Percentiles rank a stretch among this genome's conserved stretches.
Evolutionary conservation across 1,284 basidiomycete genomes (phyloP).

Genomic region (Cryptococcus sp.): DNA sequence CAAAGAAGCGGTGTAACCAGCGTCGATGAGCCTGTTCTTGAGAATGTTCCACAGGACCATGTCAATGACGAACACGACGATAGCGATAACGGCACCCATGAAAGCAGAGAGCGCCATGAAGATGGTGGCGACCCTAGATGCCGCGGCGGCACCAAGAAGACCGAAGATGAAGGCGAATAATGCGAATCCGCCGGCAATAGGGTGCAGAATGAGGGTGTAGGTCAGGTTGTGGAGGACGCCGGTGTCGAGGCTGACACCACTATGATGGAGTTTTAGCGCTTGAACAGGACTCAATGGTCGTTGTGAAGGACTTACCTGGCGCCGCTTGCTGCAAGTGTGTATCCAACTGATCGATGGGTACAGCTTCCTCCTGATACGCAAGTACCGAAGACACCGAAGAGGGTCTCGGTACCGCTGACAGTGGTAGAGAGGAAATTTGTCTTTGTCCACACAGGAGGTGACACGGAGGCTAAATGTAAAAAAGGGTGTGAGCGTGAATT

Average conservation of each 20-base stretch:
- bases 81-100: conserved; percentile 64
- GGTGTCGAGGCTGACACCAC: conserved; percentile 54
- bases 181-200: conserved; percentile 70
- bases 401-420: conserved; percentile 49
- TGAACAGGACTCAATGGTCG: too few relatives aligned
- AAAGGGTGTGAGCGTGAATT: conserved; percentile 25
- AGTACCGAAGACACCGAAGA: conserved; percentile 76
- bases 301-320: conserved; percentile 24
- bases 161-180: conserved; percentile 73
- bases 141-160: conserved; percentile 61
- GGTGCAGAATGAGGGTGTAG: conserved; percentile 70
- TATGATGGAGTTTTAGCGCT: conserved; percentile 5
- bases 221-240: conserved; percentile 67
- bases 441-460: conserved; percentile 68
- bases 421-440: conserved; percentile 68
- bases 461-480: conserved; percentile 64
- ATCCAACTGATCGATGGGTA: conserved; percentile 36
- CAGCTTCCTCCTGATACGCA: conserved; percentile 59
- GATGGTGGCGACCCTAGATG: conserved; percentile 68
- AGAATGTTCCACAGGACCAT: conserved; percentile 76
- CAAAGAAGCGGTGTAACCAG: conserved; percentile 52
- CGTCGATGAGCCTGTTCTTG: conserved; percentile 61
- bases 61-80: conserved; percentile 72
- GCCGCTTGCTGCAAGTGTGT: conserved; percentile 28
- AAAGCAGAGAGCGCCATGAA: conserved; percentile 69